These are phyloP conservation scores for Podila horticola DNA, from an alignment of 192 early-diverging fungal genomes.

Conservation along the genomic window DNA sequence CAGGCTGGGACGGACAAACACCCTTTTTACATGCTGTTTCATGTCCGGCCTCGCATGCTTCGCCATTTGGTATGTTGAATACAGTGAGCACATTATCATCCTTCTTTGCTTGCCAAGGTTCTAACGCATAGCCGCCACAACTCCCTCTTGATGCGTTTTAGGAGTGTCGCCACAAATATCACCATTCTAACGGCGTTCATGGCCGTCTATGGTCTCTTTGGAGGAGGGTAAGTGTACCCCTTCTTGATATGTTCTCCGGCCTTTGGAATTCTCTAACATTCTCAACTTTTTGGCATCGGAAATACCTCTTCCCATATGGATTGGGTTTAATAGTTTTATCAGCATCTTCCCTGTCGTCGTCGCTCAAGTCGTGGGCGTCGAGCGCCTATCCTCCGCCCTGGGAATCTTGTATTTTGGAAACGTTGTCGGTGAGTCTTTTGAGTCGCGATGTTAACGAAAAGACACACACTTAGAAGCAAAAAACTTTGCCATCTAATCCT, in stretches of 20 bases:
- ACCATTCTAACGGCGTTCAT: slow-evolving; percentile 51
- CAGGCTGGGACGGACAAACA: slow-evolving; percentile 54
- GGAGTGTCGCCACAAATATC: slow-evolving; percentile 48
- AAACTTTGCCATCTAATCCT: no score
- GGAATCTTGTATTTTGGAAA: slow-evolving; percentile 53
- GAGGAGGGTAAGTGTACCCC: slow-evolving; percentile 50
- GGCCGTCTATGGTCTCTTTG: slow-evolving; percentile 57
- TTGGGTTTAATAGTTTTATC: slow-evolving; percentile 39
- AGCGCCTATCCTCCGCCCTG: slow-evolving; percentile 52
- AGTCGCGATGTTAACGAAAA: no score
- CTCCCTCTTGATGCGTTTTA: no score
- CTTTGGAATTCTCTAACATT: background rate
- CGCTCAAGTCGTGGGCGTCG: slow-evolving; percentile 63
- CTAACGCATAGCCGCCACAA: no score
- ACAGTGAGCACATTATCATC: no score
- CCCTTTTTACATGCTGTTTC: slow-evolving; percentile 47
- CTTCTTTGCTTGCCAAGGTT: no score
- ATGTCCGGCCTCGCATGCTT: slow-evolving; percentile 57
- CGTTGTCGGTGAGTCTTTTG: slow-evolving; percentile 1
- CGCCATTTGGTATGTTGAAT: no score
- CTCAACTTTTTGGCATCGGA: slow-evolving; percentile 15
- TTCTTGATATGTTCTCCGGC: background rate
- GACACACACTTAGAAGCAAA: no score
- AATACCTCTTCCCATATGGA: background rate
- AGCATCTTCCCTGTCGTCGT: slow-evolving; percentile 57